These are phyloP conservation scores for Stagonosporopsis rhizophila DNA, from an alignment of 2,329 filamentous ascomycete species.

Conservation along the genomic window DNA sequence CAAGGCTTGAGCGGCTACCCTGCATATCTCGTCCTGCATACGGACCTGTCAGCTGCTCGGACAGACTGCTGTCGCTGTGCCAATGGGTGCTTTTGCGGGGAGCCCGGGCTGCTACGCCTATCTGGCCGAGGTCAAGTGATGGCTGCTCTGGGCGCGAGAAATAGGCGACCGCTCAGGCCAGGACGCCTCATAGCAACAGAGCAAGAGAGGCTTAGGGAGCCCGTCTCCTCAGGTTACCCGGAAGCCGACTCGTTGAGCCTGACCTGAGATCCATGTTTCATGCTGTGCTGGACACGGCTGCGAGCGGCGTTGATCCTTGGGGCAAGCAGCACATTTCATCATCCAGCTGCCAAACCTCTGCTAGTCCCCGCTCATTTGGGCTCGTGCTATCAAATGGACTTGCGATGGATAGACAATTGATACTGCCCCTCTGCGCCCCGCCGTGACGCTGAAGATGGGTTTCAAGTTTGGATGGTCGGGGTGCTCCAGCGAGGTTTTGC, in stretches of 20 bases:
- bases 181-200: conserved; percentile 7
- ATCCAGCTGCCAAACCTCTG: conserved; percentile 7
- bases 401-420: not conserved
- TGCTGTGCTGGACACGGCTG: conserved; percentile 8
- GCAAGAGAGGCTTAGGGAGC: conserved; percentile 2
- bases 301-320: conserved; percentile 16
- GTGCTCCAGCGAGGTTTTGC: not conserved
- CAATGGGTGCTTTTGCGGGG: conserved; percentile 20
- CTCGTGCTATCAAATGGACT: conserved; percentile 11
- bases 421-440: conserved; percentile 5
- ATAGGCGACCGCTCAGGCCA: conserved; percentile 1
- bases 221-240: conserved; percentile 12
- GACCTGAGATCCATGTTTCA: conserved; percentile 10
- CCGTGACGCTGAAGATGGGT: conserved; percentile 4
- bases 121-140: not conserved
- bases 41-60: conserved; percentile 20
- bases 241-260: conserved; percentile 1
- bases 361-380: conserved; percentile 8
- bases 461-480: conserved; percentile 5
- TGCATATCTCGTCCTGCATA: conserved; percentile 24
- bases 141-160: not conserved
- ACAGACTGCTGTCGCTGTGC: conserved; percentile 13
- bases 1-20: conserved; percentile 15
- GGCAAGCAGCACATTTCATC: conserved; percentile 12
- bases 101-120: not conserved